Base-by-base conservation (phyloP, 768 basidiomycete species). In the Tylopilus subfusipes region DNA sequence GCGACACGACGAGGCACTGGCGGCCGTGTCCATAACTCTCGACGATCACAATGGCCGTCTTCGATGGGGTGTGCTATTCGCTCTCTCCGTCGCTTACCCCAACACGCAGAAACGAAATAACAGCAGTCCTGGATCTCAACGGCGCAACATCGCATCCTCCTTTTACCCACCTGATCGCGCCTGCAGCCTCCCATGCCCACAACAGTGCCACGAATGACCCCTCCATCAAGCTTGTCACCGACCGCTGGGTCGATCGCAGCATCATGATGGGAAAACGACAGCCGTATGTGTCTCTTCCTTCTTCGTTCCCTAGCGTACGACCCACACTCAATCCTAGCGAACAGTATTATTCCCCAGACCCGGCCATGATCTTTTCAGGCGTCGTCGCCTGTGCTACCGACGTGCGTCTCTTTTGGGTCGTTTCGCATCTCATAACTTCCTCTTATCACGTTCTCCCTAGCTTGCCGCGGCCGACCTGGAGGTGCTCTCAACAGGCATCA, bases 321-420 rank as follows among this genome's bases (percentile, higher is more conserved):
- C 61, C 36, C 38, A 22, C 54, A 38, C 55, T 21, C 7, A 29
- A 4, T 51, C 21, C 31, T 34, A 84, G 82, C 25, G 65, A 83
- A 7, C 68, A 78, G 24, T 82, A 75, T 64, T 94, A 85, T 72
- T 94, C 92, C 2, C 76, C 90, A 3, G 84, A 93, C 66, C 88
- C 89, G 1, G 68, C 78, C 1, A 81, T 83, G 76, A 78, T 93
- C 46, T 95, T 96, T n/a, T n/a, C n/a, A n/a, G n/a, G n/a, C n/a
- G n/a, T n/a, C n/a, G n/a, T n/a, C n/a, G n/a, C n/a, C n/a, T n/a
- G n/a, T n/a, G n/a, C n/a, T n/a, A n/a, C n/a, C n/a, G n/a, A n/a
- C n/a, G n/a, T n/a, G n/a, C n/a, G 78, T 66, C 27, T 27, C 34
- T n/a, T 34, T 30, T 30, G 4, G 2, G 10, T 16, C 18, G 3